Base-by-base conservation (phyloP, 2,329 filamentous ascomycete species). In the Verruconis gallopava region DNA sequence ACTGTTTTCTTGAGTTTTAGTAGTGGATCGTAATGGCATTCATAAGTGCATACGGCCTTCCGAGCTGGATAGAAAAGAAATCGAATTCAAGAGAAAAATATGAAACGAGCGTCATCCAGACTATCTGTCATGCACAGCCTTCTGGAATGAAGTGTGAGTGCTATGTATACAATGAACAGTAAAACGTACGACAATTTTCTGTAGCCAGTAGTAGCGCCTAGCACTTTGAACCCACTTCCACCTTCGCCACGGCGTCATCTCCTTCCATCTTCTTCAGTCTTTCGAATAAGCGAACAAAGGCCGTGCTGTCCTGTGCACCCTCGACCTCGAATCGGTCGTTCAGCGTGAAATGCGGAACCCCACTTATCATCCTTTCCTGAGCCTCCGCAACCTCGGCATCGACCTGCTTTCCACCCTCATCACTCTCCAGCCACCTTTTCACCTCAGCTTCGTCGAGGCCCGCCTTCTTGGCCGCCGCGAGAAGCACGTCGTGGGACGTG, bases 301-400 rank as follows among this genome's bases (percentile, higher is more conserved):
- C 71, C 36, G 68, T 64, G 2, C 77, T 69, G 45, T 85, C 81
- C 61, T 86, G 77, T 1, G 82, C 83, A 1, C 83, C 84, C 20
- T 76, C 71, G 21, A 89, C 58, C 49, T 78, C 72, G 57, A 76
- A 79, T 49, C 65, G 66, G 2, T 67, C 77, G 52, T 88, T 79
- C 47, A 91, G 72, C 11, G 75, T 75, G 55, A 85, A 88, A 56
- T 82, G 75, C 4, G 84, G 83, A 47, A 91, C 84, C 1, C 81
- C 81, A 42, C 62, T 68, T 30, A 88, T 68, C 42, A 67, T 65
- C 52, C 70, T 66, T 45, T 51, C 50, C 46, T 61, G 53, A 39
- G 66, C 58, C 55, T 60, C 53, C 57, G 53, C 51, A 11, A 68
- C 66, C 51, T 69, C 66, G 46, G 60, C 62, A 55, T 67, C 65